A percentile compares a stretch with the other conserved stretches of the same genome.
Evolutionary conservation across 2,329 filamentous ascomycete genomes (phyloP).

Genomic region (Chaetothyriales sp.): DNA sequence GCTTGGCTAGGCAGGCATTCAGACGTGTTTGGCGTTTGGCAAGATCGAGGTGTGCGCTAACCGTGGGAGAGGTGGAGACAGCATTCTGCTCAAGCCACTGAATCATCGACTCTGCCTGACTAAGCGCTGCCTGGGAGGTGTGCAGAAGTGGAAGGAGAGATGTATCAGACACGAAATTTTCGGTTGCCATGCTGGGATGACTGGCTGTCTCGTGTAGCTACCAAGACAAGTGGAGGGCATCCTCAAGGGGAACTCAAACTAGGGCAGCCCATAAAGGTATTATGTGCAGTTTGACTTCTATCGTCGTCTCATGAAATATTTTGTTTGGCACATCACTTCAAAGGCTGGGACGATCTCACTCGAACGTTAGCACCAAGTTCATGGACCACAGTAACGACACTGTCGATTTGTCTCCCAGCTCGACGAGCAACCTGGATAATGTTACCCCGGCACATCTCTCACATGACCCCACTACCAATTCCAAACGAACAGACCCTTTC

Average conservation of each 20-base stretch:
- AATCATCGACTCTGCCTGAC: conserved; percentile 51
- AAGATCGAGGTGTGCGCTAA: conserved; percentile 42
- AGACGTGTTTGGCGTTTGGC: conserved; percentile 69
- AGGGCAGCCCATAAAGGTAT: background rate
- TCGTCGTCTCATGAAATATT: background rate
- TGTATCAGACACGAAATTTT: conserved; percentile 49
- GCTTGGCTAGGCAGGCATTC: conserved; percentile 61
- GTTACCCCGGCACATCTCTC: conserved; percentile 48
- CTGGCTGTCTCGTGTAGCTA: background rate
- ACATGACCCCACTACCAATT: conserved; percentile 58
- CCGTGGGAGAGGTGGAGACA: conserved; percentile 31
- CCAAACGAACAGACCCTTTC: conserved; percentile 84
- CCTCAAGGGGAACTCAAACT: background rate
- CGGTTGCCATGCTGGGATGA: conserved; percentile 36
- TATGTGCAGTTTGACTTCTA: background rate
- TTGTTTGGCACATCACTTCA: background rate
- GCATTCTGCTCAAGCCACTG: conserved; percentile 42
- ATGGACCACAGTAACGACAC: background rate
- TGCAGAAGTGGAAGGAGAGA: conserved; percentile 55
- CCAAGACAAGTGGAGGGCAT: background rate
- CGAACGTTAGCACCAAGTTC: background rate
- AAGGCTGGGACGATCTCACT: background rate
- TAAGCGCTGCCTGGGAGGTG: conserved; percentile 58
- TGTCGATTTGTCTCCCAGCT: background rate
- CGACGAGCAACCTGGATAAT: background rate